Evolutionary conservation across 176 grass and related monocot species (phyloP).

Genomic region (sorghum (Sorghum bicolor)): Sorghum_bicolor_NCBIv3 NC_012872.2:62179001-62179500

Average conservation of each 20-base stretch:
- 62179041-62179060: neutral
- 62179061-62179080: neutral
- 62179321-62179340: neutral
- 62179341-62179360: neutral
- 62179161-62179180: neutral
- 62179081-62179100: conserved; percentile 4
- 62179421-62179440: neutral
- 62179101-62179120: neutral
- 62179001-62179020: neutral
- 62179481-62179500: neutral
- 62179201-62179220: conserved; percentile 19
- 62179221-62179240: conserved; percentile 66
- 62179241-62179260: conserved; percentile 77
- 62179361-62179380: neutral
- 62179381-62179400: neutral
- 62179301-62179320: neutral
- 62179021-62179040: neutral
- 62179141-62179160: neutral
- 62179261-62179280: no score
- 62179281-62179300: conserved; percentile 1
- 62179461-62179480: neutral
- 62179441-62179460: neutral
- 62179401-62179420: neutral
- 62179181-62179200: neutral
- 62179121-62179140: neutral